Evolutionary conservation across 768 basidiomycete genomes (phyloP).

Genomic region (Tephrocybe sp.): DNA sequence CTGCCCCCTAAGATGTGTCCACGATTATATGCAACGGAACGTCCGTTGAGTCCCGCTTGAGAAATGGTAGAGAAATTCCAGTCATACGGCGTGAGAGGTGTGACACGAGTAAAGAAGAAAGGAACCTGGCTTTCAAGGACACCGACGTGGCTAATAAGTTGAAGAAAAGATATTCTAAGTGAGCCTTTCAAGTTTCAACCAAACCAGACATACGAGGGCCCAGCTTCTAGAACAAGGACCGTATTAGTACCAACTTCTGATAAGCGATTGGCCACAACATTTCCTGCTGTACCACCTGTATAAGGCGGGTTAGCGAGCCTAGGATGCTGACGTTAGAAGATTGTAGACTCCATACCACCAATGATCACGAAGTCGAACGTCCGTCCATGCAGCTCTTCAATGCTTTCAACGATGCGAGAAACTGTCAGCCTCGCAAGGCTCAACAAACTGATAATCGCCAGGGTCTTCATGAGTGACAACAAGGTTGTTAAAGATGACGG

Average conservation of each 20-base stretch:
- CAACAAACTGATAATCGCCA: not conserved
- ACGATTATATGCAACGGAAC: slow-evolving; percentile 7
- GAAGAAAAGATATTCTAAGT: not conserved
- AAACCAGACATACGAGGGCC: not conserved
- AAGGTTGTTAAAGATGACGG: too few species aligned
- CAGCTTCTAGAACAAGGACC: slow-evolving; percentile 11
- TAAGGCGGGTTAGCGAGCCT: not conserved
- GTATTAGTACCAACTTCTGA: slow-evolving; percentile 8
- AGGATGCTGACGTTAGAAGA: not conserved
- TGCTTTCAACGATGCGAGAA: not conserved
- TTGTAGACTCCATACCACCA: slow-evolving; percentile 6
- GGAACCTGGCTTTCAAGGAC: slow-evolving; percentile 4
- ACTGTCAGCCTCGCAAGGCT: not conserved
- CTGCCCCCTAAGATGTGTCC: slow-evolving; percentile 9
- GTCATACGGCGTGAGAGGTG: slow-evolving; percentile 9
- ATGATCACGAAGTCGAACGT: slow-evolving; percentile 13
- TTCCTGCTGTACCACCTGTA: slow-evolving; percentile 18
- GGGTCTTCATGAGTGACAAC: not conserved
- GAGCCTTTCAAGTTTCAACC: not conserved
- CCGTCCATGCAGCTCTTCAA: not conserved
- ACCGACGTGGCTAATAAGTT: slow-evolving; percentile 4
- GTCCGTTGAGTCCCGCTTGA: slow-evolving; percentile 6
- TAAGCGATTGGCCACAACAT: slow-evolving; percentile 17
- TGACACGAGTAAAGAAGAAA: slow-evolving; percentile 1
- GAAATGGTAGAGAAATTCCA: slow-evolving; percentile 12